Conservation (phyloP, 805 yeast genomes). For the Helenozyma baotianmanensis region DNA sequence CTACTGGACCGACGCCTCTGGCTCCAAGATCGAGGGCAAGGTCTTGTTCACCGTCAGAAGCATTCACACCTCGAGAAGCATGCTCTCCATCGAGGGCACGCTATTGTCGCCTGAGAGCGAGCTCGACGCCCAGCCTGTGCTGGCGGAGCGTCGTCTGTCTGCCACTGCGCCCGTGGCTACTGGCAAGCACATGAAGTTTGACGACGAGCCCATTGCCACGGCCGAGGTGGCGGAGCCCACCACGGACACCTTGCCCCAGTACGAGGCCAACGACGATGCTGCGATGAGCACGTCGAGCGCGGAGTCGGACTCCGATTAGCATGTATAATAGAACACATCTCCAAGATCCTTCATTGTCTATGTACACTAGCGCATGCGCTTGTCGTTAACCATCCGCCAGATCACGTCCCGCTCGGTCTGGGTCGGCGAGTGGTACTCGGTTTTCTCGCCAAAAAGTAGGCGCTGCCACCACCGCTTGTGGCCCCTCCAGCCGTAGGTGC, state of each 20-base stretch:
- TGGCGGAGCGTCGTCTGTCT: slow-evolving; percentile 23
- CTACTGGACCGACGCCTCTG: slow-evolving; percentile 79
- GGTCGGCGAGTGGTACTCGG: slow-evolving; percentile 30
- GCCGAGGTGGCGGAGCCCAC: slow-evolving; percentile 1
- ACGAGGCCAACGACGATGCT: slow-evolving; percentile 3
- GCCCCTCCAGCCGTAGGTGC: slow-evolving; percentile 2
- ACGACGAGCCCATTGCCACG: slow-evolving; percentile 6
- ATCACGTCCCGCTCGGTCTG: slow-evolving; percentile 33
- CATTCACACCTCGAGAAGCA: slow-evolving; percentile 72
- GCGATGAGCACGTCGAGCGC: slow-evolving; percentile 8
- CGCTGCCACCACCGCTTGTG: slow-evolving; percentile 12
- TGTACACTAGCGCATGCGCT: slow-evolving; percentile 5
- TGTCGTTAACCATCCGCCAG: slow-evolving; percentile 41
- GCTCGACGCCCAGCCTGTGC: slow-evolving; percentile 51
- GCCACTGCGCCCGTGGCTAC: slow-evolving; percentile 18
- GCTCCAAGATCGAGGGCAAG: slow-evolving; percentile 76
- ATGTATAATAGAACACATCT: not conserved
- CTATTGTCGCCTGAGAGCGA: slow-evolving; percentile 57
- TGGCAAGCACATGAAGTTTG: slow-evolving; percentile 15
- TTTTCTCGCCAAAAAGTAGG: slow-evolving; percentile 24
- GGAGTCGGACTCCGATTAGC: slow-evolving; percentile 9
- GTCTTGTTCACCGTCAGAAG: slow-evolving; percentile 69
- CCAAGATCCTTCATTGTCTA: not conserved
- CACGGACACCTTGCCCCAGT: slow-evolving; percentile 2
- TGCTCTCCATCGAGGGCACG: slow-evolving; percentile 87